Evolutionary conservation across 257 asterid genomes (phyloP).

Genomic region (Salvia miltiorrhiza): DNA sequence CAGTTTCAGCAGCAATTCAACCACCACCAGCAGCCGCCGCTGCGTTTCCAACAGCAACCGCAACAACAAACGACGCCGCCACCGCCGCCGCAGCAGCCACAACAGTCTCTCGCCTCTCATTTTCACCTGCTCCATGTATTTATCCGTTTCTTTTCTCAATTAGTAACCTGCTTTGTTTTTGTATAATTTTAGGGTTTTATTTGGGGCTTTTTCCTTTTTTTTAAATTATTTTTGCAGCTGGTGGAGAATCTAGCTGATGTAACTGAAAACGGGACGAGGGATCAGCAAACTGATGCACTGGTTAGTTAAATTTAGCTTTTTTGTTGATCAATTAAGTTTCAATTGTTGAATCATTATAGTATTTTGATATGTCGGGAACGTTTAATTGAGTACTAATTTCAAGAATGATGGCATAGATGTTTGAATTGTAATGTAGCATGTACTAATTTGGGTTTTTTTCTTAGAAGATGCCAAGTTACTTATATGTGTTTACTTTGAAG

Average conservation of each 20-base stretch:
- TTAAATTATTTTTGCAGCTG: conserved; percentile 32
- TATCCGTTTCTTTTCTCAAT: neutral
- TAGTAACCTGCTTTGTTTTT: neutral
- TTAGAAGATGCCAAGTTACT: neutral
- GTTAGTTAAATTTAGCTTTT: conserved; percentile 37
- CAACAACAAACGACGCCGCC: conserved; percentile 22
- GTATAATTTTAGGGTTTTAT: neutral
- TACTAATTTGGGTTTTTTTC: neutral
- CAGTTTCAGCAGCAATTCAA: conserved; percentile 51
- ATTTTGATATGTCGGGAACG: neutral
- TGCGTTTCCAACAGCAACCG: conserved; percentile 36
- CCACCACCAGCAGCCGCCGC: conserved; percentile 52
- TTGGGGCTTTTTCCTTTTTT: neutral
- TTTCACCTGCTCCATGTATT: conserved; percentile 70
- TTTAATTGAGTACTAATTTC: neutral
- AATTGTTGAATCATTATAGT: neutral
- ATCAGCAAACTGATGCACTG: conserved; percentile 91
- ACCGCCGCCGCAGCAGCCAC: conserved; percentile 46
- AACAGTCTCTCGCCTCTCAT: conserved; percentile 80
- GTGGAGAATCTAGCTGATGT: conserved; percentile 89
- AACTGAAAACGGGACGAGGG: conserved; percentile 78
- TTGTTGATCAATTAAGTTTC: neutral
- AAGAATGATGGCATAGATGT: neutral
- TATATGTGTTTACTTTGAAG: conserved; percentile 35
- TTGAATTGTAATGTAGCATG: neutral